phyloP scores from a whole-genome alignment of 495 filamentous ascomycete species.

The Parachaetomium inaequale region DNA sequence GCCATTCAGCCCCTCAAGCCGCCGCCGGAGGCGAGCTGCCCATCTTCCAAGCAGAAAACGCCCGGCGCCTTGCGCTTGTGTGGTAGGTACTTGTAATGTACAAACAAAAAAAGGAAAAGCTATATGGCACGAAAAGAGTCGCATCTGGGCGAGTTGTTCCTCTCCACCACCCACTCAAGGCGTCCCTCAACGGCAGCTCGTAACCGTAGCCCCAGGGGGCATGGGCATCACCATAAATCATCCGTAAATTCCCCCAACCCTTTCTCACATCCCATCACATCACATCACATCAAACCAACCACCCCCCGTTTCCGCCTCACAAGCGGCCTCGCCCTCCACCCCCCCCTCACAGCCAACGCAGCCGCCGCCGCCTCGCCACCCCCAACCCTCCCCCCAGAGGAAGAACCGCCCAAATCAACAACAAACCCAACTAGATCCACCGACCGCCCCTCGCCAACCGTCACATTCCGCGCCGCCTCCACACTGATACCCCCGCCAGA shows the following conservation, averaged over 20 bases:
- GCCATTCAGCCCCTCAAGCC: neutral
- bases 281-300: neutral
- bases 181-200: neutral
- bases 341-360: neutral
- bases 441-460: conserved; percentile 39
- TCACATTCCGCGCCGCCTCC: conserved; percentile 40
- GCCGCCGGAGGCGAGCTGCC: neutral
- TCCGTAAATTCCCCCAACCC: neutral
- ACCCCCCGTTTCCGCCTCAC: neutral
- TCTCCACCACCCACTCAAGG: neutral
- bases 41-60: neutral
- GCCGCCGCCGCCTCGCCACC: neutral
- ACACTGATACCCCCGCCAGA: conserved; percentile 27
- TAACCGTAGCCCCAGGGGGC: neutral
- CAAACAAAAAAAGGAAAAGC: neutral
- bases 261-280: neutral
- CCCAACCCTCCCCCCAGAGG: conserved; percentile 7
- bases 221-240: neutral
- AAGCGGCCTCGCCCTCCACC: neutral
- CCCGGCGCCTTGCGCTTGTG: neutral
- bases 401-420: conserved; percentile 13
- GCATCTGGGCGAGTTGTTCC: neutral
- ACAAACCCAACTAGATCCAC: conserved; percentile 46
- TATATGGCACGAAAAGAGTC: conserved; percentile 10
- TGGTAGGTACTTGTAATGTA: conserved; percentile 3